Percentiles rank a stretch among this genome's conserved stretches.
Evolutionary conservation across 169 alveolate genomes (phyloP).

Genomic region (Plasmodium vivax): DNA sequence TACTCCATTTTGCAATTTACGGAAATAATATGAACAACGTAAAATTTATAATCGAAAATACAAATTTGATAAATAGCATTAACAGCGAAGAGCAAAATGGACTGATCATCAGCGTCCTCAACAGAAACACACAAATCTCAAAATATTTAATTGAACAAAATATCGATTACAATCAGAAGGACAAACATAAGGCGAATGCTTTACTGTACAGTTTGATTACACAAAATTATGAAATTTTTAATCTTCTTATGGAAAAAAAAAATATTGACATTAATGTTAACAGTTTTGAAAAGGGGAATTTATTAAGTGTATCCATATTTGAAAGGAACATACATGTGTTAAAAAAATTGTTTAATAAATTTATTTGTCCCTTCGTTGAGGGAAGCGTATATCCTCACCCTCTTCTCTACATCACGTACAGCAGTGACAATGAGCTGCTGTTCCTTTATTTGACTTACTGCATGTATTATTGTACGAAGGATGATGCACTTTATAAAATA

Average conservation of each 20-base stretch:
- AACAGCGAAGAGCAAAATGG: slow-evolving; percentile 51
- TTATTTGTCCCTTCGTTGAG: slow-evolving; percentile 32
- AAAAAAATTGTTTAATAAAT: slow-evolving; percentile 39
- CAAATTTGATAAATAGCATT: slow-evolving; percentile 41
- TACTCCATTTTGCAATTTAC: slow-evolving; percentile 64
- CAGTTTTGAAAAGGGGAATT: slow-evolving; percentile 68
- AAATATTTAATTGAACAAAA: slow-evolving; percentile 40
- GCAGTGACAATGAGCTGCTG: slow-evolving; percentile 49
- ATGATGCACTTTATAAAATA: slow-evolving; percentile 15
- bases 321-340: slow-evolving; percentile 46
- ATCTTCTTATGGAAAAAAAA: slow-evolving; percentile 43
- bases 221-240: slow-evolving; percentile 42
- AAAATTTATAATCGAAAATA: slow-evolving; percentile 49
- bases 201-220: slow-evolving; percentile 49
- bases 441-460: slow-evolving; percentile 27
- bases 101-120: slow-evolving; percentile 37
- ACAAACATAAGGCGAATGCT: slow-evolving; percentile 35
- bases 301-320: slow-evolving; percentile 62
- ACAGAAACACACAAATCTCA: slow-evolving; percentile 38
- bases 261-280: slow-evolving; percentile 57
- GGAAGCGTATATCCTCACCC: slow-evolving; percentile 61
- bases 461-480: slow-evolving; percentile 45
- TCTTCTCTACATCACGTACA: slow-evolving; percentile 22
- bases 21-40: slow-evolving; percentile 60
- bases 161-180: slow-evolving; percentile 55